Evolutionary conservation across 305 asterid species (phyloP).

Genomic region (Caryopteris hybrid): DNA sequence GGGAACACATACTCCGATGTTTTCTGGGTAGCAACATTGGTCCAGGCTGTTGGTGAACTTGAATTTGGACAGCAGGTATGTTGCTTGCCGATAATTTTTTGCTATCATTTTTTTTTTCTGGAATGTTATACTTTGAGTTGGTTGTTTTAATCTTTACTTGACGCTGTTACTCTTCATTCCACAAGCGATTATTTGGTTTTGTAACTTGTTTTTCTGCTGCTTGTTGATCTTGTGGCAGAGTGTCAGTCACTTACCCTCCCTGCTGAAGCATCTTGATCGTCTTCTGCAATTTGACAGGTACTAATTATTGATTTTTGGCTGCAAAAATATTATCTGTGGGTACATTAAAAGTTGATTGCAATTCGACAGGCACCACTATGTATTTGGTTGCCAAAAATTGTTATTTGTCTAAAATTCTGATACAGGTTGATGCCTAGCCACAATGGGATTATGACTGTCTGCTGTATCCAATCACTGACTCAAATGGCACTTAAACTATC

Average conservation of each 20-base stretch:
- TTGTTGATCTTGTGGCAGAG: conserved; percentile 59
- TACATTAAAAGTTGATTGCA: conserved; percentile 24
- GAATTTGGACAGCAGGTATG: conserved; percentile 92
- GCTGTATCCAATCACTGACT: conserved; percentile 79
- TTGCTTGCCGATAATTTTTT: conserved; percentile 4
- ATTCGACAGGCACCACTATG: conserved; percentile 55
- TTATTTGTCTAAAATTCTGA: conserved; percentile 7
- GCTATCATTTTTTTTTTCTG: neutral
- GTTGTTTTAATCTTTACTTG: neutral
- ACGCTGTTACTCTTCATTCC: neutral
- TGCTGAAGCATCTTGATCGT: conserved; percentile 94
- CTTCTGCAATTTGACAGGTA: conserved; percentile 97
- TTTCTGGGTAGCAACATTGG: conserved; percentile 92
- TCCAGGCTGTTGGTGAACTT: conserved; percentile 92
- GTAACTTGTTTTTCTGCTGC: conserved; percentile 24
- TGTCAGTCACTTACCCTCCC: conserved; percentile 64
- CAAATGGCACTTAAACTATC: conserved; percentile 90
- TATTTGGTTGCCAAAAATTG: neutral
- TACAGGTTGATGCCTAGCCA: conserved; percentile 97
- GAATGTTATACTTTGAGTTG: neutral
- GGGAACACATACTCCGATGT: conserved; percentile 94
- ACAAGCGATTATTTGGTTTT: neutral
- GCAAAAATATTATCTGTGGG: neutral
- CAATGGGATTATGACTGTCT: conserved; percentile 84
- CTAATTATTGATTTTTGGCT: conserved; percentile 16